Conservation (phyloP, 2,329 filamentous ascomycete genomes). For the Penicillium sp. region DNA sequence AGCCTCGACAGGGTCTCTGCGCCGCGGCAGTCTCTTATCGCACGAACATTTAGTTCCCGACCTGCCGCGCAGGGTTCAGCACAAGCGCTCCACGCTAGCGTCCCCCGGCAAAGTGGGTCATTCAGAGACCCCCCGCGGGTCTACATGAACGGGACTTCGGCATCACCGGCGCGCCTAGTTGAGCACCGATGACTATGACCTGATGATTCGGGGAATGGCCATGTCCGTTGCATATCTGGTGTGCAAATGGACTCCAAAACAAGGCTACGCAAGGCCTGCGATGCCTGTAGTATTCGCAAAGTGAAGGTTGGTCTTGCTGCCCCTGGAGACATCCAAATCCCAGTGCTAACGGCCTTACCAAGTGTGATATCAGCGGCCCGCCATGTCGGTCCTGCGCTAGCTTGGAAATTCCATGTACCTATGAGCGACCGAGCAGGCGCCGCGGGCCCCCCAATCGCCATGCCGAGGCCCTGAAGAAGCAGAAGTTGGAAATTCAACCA, state of each 20-base stretch:
- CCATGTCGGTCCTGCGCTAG: slow-evolving; percentile 64
- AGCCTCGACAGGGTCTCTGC: too few species aligned
- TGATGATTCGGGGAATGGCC: slow-evolving; percentile 21
- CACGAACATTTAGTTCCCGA: too few species aligned
- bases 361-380: slow-evolving; percentile 66
- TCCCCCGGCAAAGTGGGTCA: slow-evolving; percentile 11
- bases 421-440: slow-evolving; percentile 60
- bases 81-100: slow-evolving; percentile 4
- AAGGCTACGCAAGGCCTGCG: slow-evolving; percentile 52
- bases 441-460: slow-evolving; percentile 65
- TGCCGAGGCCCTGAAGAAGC: slow-evolving; percentile 64
- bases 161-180: slow-evolving; percentile 2
- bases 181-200: slow-evolving; percentile 18
- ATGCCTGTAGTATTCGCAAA: slow-evolving; percentile 54
- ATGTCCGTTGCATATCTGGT: slow-evolving; percentile 15
- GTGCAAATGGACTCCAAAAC: slow-evolving; percentile 39
- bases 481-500: slow-evolving; percentile 46
- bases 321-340: background rate
- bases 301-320: slow-evolving; percentile 46
- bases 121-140: slow-evolving; percentile 9
- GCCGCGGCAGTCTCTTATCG: too few species aligned
- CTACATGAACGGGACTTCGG: slow-evolving; percentile 13
- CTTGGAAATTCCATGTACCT: slow-evolving; percentile 66
- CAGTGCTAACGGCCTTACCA: slow-evolving; percentile 11
- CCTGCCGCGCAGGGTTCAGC: too few species aligned